A percentile compares a stretch with the other conserved stretches of the same genome.
These are phyloP conservation scores for Pontederia paniculata DNA, from an alignment of 176 grass and related monocot species.

Conservation along the genomic window DNA sequence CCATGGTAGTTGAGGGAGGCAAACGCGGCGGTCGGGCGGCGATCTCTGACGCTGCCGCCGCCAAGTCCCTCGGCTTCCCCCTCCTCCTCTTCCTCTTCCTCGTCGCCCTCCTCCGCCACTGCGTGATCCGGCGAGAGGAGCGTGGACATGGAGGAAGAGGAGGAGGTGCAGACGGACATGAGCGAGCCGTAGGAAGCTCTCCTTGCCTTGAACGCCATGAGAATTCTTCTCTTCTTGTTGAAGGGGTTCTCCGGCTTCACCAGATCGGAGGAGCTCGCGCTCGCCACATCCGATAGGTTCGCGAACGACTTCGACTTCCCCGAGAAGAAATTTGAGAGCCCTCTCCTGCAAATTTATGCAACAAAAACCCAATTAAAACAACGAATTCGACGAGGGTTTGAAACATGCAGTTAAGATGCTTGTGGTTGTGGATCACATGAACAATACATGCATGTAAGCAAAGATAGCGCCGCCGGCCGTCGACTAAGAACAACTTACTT, in stretches of 20 bases:
- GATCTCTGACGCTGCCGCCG: no score
- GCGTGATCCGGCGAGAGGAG: constrained; percentile 34
- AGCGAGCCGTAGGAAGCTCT: constrained; percentile 56
- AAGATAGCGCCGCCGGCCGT: background rate
- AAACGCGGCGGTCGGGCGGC: no score
- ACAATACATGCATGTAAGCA: background rate
- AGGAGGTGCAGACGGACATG: constrained; percentile 10
- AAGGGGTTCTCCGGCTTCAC: constrained; percentile 84
- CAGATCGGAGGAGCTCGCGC: constrained; percentile 40
- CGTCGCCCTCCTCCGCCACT: constrained; percentile 39
- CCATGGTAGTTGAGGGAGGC: background rate
- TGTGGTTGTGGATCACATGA: background rate
- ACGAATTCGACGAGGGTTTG: background rate
- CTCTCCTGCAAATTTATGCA: constrained; percentile 28
- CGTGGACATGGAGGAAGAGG: constrained; percentile 29
- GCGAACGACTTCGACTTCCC: constrained; percentile 89
- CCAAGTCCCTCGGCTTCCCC: background rate
- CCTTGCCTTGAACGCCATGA: constrained; percentile 35
- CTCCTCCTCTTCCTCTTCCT: constrained; percentile 37
- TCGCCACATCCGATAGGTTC: constrained; percentile 41
- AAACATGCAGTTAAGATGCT: constrained; percentile 7
- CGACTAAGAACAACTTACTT: constrained; percentile 29
- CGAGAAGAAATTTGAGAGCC: constrained; percentile 68
- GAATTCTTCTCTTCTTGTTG: constrained; percentile 64
- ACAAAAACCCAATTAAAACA: background rate